A percentile compares a stretch with the other conserved stretches of the same genome.
These are phyloP conservation scores for Penicillium digitatum DNA, from an alignment of 2,329 filamentous ascomycete species.

Conservation along the genomic window DNA sequence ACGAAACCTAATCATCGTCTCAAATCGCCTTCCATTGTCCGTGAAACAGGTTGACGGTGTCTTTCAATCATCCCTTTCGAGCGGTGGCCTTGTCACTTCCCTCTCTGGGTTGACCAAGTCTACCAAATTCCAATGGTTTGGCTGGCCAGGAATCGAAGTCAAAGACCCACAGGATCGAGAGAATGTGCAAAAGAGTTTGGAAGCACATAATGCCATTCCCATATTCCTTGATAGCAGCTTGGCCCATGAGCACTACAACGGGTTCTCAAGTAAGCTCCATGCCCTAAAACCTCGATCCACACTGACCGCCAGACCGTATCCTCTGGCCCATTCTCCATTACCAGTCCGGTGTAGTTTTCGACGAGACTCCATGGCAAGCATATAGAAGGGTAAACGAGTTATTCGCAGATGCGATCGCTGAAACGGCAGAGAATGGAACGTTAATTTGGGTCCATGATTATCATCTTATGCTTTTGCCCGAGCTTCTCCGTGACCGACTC, in stretches of 20 bases:
- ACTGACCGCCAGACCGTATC: constrained; percentile 66
- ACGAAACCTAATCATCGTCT: constrained; percentile 63
- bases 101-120: constrained; percentile 83
- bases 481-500: constrained; percentile 78
- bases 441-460: constrained; percentile 96
- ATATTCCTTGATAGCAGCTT: constrained; percentile 85
- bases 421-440: constrained; percentile 78
- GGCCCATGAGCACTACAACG: constrained; percentile 90
- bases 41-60: constrained; percentile 80
- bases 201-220: constrained; percentile 76
- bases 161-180: constrained; percentile 67
- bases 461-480: constrained; percentile 89
- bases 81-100: constrained; percentile 84
- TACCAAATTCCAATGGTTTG: constrained; percentile 91
- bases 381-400: constrained; percentile 85
- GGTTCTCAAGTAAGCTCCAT: constrained; percentile 74
- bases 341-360: constrained; percentile 9
- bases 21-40: constrained; percentile 86
- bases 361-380: constrained; percentile 61
- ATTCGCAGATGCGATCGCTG: constrained; percentile 78
- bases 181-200: constrained; percentile 65
- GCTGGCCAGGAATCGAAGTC: constrained; percentile 86
- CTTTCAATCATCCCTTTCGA: constrained; percentile 84
- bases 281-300: not conserved
- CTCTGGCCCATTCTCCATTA: constrained; percentile 72